Evolutionary conservation across 2,329 filamentous ascomycete genomes (phyloP).

Genomic region (Pseudogymnoascus destructans): DNA sequence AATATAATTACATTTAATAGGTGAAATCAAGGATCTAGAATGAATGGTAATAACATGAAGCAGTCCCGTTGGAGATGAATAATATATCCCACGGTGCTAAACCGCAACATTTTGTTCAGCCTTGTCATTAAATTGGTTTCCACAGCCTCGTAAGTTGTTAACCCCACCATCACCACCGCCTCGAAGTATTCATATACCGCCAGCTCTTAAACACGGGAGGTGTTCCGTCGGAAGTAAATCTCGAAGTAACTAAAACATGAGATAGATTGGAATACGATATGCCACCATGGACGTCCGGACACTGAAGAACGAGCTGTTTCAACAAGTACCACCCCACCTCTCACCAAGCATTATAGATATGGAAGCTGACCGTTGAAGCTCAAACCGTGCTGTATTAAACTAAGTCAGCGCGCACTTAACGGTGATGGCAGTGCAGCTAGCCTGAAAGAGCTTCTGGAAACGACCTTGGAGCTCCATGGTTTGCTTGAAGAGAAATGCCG

Average conservation of each 20-base stretch:
- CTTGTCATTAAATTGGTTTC: background rate
- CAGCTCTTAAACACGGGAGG: background rate
- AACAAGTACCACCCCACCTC: constrained; percentile 8
- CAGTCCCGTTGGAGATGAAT: background rate
- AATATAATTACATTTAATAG: constrained; percentile 1
- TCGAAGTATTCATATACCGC: background rate
- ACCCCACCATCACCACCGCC: background rate
- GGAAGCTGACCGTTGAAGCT: constrained; percentile 32
- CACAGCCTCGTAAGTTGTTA: background rate
- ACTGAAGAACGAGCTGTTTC: constrained; percentile 11
- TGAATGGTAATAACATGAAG: background rate
- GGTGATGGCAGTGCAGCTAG: constrained; percentile 31
- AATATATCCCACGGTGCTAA: background rate
- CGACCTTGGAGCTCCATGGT: constrained; percentile 33
- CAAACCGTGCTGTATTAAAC: constrained; percentile 47
- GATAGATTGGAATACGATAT: constrained; percentile 45
- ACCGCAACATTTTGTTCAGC: background rate
- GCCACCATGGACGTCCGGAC: constrained; percentile 4
- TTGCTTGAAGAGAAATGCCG: constrained; percentile 31
- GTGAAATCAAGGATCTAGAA: background rate
- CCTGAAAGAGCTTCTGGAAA: constrained; percentile 33
- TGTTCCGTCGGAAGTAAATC: constrained; percentile 42
- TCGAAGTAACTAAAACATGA: constrained; percentile 60
- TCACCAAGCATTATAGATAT: background rate
- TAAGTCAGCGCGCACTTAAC: constrained; percentile 44